phyloP scores from a whole-genome alignment of 805 yeast genomes.

The Candida morakotiae region DNA sequence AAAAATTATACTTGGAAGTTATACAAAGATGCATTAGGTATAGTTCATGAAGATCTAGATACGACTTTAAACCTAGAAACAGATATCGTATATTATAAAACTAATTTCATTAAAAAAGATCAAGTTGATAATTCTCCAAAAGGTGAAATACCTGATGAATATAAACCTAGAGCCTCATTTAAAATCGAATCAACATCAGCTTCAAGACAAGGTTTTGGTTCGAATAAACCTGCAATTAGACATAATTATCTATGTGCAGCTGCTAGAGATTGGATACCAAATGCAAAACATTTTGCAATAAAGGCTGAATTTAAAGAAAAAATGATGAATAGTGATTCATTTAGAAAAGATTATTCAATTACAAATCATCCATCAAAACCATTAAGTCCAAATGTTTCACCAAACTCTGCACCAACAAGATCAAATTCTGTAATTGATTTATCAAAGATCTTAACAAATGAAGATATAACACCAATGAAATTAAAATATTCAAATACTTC shows the following conservation, averaged over 20 bases:
- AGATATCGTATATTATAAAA: constrained; percentile 41
- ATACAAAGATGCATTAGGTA: constrained; percentile 27
- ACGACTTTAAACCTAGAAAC: constrained; percentile 34
- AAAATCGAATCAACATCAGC: constrained; percentile 20
- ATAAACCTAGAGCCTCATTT: constrained; percentile 32
- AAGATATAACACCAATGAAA: constrained; percentile 36
- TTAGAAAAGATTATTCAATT: constrained; percentile 27
- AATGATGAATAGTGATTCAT: constrained; percentile 34
- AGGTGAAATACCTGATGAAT: constrained; percentile 12
- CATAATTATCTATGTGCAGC: constrained; percentile 28
- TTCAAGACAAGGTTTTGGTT: constrained; percentile 5
- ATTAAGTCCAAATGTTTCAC: constrained; percentile 39
- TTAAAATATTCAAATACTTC: constrained; percentile 34
- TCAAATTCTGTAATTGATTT: constrained; percentile 39
- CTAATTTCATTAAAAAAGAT: constrained; percentile 36
- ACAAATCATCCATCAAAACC: constrained; percentile 31
- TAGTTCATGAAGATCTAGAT: constrained; percentile 24
- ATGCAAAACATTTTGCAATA: constrained; percentile 22
- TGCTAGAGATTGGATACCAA: constrained; percentile 38
- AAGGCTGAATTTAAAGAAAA: constrained; percentile 32
- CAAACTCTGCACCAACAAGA: constrained; percentile 38
- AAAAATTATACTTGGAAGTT: constrained; percentile 27
- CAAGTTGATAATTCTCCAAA: constrained; percentile 14
- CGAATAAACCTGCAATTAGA: constrained; percentile 5
- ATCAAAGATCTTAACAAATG: constrained; percentile 27